Evolutionary conservation across 176 grass and related monocot species (phyloP).

Genomic region (Carex myosuroides): DNA sequence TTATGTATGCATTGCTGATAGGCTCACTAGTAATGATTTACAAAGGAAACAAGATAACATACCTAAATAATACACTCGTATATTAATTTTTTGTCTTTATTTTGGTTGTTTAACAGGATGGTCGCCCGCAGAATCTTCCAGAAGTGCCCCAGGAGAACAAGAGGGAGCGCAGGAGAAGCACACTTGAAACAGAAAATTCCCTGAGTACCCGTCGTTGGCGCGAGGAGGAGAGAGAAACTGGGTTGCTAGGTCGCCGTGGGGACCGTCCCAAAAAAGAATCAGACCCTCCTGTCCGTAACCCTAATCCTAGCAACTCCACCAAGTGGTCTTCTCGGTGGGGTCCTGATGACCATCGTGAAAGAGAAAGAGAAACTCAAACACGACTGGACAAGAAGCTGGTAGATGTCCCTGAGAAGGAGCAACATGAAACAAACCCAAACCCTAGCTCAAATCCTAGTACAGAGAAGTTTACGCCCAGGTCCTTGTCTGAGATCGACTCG

Average conservation of each 20-base stretch:
- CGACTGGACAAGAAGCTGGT: constrained; percentile 66
- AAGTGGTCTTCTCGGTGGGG: constrained; percentile 99
- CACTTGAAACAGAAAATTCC: constrained; percentile 55
- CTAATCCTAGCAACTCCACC: constrained; percentile 52
- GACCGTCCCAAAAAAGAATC: constrained; percentile 77
- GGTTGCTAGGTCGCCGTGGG: constrained; percentile 69
- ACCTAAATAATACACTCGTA: not conserved
- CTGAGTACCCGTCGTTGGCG: constrained; percentile 69
- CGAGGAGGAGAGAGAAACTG: constrained; percentile 95
- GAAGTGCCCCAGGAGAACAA: constrained; percentile 58
- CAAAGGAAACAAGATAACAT: not conserved
- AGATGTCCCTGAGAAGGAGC: constrained; percentile 32
- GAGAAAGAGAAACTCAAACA: constrained; percentile 31
- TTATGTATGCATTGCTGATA: not conserved
- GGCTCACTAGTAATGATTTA: not conserved
- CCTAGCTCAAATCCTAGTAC: constrained; percentile 54
- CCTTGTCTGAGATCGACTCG: constrained; percentile 67
- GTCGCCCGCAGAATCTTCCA: constrained; percentile 25
- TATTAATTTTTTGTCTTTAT: not conserved
- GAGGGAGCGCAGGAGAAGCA: constrained; percentile 56
- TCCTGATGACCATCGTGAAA: constrained; percentile 80
- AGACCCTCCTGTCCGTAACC: constrained; percentile 57
- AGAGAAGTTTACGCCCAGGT: constrained; percentile 47
- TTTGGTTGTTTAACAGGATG: constrained; percentile 44
- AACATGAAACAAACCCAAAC: constrained; percentile 12